A percentile compares a stretch with the other conserved stretches of the same genome.
Evolutionary conservation across 2,329 filamentous ascomycete species (phyloP).

Genomic region (Tolypocladium ovalisporum): DNA sequence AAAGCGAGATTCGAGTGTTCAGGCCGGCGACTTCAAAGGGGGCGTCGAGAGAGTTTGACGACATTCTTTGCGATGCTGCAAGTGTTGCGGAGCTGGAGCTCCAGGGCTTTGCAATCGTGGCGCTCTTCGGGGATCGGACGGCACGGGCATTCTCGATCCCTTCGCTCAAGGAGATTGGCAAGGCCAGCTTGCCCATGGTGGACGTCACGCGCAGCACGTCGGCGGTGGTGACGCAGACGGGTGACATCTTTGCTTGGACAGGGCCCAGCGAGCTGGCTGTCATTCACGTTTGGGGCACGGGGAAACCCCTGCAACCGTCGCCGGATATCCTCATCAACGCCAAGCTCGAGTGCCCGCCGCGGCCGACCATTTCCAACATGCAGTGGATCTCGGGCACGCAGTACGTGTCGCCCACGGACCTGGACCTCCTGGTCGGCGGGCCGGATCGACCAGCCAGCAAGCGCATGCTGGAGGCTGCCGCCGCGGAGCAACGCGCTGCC

Average conservation of each 20-base stretch:
- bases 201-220: constrained; percentile 63
- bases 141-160: constrained; percentile 80
- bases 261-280: constrained; percentile 78
- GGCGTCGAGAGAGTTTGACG: constrained; percentile 84
- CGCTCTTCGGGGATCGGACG: constrained; percentile 73
- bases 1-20: constrained; percentile 77
- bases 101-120: constrained; percentile 68
- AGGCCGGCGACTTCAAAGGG: constrained; percentile 76
- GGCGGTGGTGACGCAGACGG: constrained; percentile 62
- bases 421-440: constrained; percentile 84
- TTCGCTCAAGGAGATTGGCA: constrained; percentile 71
- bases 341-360: constrained; percentile 58
- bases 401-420: constrained; percentile 73
- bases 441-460: constrained; percentile 81
- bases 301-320: constrained; percentile 48
- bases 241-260: constrained; percentile 79
- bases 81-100: constrained; percentile 63
- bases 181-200: constrained; percentile 54
- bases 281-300: constrained; percentile 75
- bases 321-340: constrained; percentile 75
- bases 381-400: constrained; percentile 97
- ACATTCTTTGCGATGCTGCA: constrained; percentile 71
- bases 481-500: constrained; percentile 58
- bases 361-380: constrained; percentile 87
- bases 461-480: constrained; percentile 72